Evolutionary conservation across 1,139 yeast genomes (phyloP), one percentile per base, ranked within the genome.

Genomic region (Pichia kudriavzevii): DNA sequence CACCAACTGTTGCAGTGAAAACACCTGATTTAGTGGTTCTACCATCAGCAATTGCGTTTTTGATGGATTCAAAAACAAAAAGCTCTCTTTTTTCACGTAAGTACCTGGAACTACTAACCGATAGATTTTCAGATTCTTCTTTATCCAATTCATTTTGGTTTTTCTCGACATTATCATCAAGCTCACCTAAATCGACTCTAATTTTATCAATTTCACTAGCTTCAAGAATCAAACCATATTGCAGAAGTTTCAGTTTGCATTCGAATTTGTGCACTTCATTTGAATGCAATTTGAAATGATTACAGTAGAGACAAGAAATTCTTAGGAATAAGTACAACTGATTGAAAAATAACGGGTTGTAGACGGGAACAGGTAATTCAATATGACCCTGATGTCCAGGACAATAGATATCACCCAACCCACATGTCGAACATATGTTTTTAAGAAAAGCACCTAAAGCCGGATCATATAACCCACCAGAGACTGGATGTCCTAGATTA

Each of bases 311-410:
- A 70, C 99, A 93, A 19, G 91, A 64, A 28, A 91, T 72, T 58
- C 97, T 71, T 53, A 93, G 67, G 51, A 80, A 78, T 42, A 83
- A 71, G 64, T 79, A 91, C 67, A 93, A 67, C 60, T 91, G 97
- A 55, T 77, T 75, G 74, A 93, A 91, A 56, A 93, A 91, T 52
- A 93, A 64, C 13, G 98, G 97, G 56, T 87, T 91, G 66, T 87
- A 93, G 31, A 85, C 94, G 5, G 97, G 95, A 26, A 85, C 80
- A 8, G 98, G 98, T 48, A 93, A 71, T 58, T 91, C 96, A 42
- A 93, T 87, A 60, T 93, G 98, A 41, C 99, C 99, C 63, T 85
- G 87, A 60, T 93, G 99, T 25, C 99, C 99, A 3, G 97, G 96
- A 64, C 99, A 93, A 53, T 75, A 80, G 54, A 83, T 77, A 50